Conservation (phyloP, 2,329 filamentous ascomycete genomes). For the Penicillium sumatraense region DNA sequence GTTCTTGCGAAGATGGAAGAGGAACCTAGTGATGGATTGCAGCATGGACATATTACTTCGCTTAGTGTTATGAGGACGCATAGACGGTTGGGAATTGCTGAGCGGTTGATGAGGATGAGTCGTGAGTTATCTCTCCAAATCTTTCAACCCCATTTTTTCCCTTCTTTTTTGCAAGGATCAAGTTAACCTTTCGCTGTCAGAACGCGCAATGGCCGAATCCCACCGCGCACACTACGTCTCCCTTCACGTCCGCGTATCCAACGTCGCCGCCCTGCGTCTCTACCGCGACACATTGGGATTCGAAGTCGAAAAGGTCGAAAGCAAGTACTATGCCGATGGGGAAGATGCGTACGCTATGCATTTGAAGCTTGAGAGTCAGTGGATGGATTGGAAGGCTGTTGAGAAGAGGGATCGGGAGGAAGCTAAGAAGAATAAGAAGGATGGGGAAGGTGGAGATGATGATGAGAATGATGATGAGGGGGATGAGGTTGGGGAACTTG, state of each 20-base stretch:
- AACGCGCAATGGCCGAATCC: slow-evolving; percentile 95
- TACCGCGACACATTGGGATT: slow-evolving; percentile 94
- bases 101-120: slow-evolving; percentile 96
- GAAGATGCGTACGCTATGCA: slow-evolving; percentile 96
- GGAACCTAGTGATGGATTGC: slow-evolving; percentile 86
- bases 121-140: slow-evolving; percentile 63
- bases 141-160: background rate
- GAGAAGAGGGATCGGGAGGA: slow-evolving; percentile 44
- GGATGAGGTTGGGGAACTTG: slow-evolving; percentile 70
- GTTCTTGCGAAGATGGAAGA: slow-evolving; percentile 99
- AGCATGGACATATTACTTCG: slow-evolving; percentile 95
- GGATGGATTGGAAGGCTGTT: slow-evolving; percentile 53
- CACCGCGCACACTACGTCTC: slow-evolving; percentile 92
- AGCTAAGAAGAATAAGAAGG: slow-evolving; percentile 24
- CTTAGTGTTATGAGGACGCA: slow-evolving; percentile 97
- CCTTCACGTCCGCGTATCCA: slow-evolving; percentile 92
- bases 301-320: slow-evolving; percentile 71
- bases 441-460: slow-evolving; percentile 14
- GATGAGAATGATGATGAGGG: slow-evolving; percentile 63
- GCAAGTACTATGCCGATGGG: slow-evolving; percentile 79
- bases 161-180: too few relatives aligned
- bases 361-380: slow-evolving; percentile 69
- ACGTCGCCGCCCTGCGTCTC: slow-evolving; percentile 85
- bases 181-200: slow-evolving; percentile 51
- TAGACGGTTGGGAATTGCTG: slow-evolving; percentile 84